Evolutionary conservation across 129 eudicot genomes (phyloP).

Genomic region (Lactuca saligna): DNA sequence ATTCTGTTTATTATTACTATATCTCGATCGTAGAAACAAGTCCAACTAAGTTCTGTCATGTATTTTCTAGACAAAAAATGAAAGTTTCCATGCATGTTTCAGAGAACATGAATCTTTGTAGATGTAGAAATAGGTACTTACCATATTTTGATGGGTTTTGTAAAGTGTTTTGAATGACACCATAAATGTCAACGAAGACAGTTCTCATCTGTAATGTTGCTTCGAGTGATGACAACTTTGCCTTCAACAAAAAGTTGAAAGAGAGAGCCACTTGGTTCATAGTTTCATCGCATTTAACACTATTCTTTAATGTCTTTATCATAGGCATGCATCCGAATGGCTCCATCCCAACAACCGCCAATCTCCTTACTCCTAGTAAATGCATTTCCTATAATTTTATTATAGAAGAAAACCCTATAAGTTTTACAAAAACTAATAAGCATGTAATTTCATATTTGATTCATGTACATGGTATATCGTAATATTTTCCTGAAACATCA

Average conservation of each 20-base stretch:
- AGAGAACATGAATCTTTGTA: background rate
- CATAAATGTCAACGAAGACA: conserved; percentile 43
- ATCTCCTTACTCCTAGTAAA: conserved; percentile 49
- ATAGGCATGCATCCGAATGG: conserved; percentile 68
- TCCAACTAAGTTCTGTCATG: background rate
- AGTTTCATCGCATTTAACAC: conserved; percentile 35
- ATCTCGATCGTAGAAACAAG: background rate
- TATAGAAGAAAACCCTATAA: background rate
- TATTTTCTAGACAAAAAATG: background rate
- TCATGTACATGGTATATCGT: too few species aligned
- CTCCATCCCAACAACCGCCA: conserved; percentile 54
- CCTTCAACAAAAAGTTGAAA: conserved; percentile 40
- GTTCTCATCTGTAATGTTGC: conserved; percentile 25
- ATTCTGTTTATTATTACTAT: too few species aligned
- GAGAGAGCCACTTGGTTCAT: conserved; percentile 59
- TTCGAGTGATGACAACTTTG: conserved; percentile 25
- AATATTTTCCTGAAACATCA: too few species aligned
- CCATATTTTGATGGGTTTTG: conserved; percentile 45
- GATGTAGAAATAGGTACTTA: conserved; percentile 8
- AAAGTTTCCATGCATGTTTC: background rate
- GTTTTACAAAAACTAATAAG: background rate
- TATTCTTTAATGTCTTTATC: conserved; percentile 35
- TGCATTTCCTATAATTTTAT: conserved; percentile 37
- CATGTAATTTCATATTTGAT: background rate
- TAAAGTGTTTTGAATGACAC: conserved; percentile 29